Evolutionary conservation across 805 yeast species (phyloP).

Genomic region (Kazachstania martiniae): DNA sequence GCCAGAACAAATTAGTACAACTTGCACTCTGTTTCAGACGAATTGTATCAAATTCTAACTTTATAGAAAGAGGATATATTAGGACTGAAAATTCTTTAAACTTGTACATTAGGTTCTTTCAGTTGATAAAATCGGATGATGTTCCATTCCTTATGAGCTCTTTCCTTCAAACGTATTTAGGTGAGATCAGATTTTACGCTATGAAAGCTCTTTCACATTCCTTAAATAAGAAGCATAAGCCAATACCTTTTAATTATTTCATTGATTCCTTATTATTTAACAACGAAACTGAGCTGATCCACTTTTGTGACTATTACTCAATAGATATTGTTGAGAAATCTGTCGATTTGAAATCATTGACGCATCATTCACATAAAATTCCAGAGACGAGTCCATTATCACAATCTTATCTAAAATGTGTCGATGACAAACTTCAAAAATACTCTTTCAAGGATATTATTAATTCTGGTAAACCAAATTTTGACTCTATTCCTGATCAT

Average conservation of each 20-base stretch:
- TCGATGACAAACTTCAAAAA: constrained; percentile 32
- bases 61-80: constrained; percentile 42
- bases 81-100: constrained; percentile 49
- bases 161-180: constrained; percentile 67
- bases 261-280: constrained; percentile 56
- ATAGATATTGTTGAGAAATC: constrained; percentile 35
- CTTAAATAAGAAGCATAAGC: constrained; percentile 60
- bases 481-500: constrained; percentile 4
- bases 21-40: constrained; percentile 62
- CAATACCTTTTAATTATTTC: constrained; percentile 42
- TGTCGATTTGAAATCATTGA: constrained; percentile 36
- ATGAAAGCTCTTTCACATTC: constrained; percentile 54
- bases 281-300: constrained; percentile 37
- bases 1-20: constrained; percentile 48
- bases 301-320: constrained; percentile 56
- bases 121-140: constrained; percentile 35
- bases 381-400: constrained; percentile 33
- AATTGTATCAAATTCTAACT: constrained; percentile 51
- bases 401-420: constrained; percentile 35
- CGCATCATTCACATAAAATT: constrained; percentile 27
- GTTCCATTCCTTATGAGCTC: constrained; percentile 65
- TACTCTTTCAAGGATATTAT: constrained; percentile 28
- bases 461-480: constrained; percentile 28
- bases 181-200: constrained; percentile 67
- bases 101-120: constrained; percentile 54